Conservation (phyloP, 2,329 filamentous ascomycete genomes). For the Metarhizium brunneum region DNA sequence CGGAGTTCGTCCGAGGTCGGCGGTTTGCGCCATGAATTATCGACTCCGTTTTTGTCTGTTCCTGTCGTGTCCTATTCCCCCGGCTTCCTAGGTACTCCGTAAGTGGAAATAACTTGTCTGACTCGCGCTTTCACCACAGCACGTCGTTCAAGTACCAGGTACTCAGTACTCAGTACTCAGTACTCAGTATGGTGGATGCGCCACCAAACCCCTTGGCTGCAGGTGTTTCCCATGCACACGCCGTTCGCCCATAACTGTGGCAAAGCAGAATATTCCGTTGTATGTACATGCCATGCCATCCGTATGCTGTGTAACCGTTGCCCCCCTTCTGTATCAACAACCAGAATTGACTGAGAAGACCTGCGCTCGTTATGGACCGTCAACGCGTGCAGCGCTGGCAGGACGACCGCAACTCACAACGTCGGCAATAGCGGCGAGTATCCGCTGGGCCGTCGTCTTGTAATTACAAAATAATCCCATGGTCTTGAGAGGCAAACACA, state of each 20-base stretch:
- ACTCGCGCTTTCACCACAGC: neutral
- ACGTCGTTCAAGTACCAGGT: neutral
- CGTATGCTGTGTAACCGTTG: too few species aligned
- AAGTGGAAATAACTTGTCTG: conserved; percentile 1
- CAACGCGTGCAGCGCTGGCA: too few species aligned
- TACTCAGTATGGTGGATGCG: neutral
- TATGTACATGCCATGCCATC: too few species aligned
- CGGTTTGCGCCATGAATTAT: conserved; percentile 1
- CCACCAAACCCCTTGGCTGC: neutral
- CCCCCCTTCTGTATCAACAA: too few species aligned
- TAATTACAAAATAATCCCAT: too few species aligned
- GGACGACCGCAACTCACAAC: too few species aligned
- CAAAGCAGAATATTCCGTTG: neutral
- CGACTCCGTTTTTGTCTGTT: neutral
- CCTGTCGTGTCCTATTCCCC: neutral
- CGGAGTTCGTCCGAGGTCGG: conserved; percentile 9
- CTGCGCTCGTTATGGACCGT: too few species aligned
- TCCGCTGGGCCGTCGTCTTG: too few species aligned
- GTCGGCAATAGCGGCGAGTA: too few species aligned
- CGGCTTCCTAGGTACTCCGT: neutral
- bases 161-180: neutral
- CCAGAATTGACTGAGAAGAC: too few species aligned
- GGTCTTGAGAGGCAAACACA: neutral
- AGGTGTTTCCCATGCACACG: neutral
- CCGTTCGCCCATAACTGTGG: neutral